Evolutionary conservation across 2,329 filamentous ascomycete genomes (phyloP).

Genomic region (Diaporthe destruens): DNA sequence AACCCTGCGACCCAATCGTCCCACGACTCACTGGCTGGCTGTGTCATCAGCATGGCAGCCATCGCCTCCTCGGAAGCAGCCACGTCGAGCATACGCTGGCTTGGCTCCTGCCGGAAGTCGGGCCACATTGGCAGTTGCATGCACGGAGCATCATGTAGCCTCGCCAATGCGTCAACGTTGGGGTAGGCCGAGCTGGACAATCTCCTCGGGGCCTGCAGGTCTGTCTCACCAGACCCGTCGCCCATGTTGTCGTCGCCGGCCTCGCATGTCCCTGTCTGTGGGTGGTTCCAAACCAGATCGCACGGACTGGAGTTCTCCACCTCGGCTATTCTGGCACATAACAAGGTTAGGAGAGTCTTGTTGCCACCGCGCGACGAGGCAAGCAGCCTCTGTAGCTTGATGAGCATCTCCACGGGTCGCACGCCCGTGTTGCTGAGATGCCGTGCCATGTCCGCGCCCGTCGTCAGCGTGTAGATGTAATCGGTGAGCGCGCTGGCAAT

Average conservation of each 20-base stretch:
- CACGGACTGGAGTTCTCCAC: slow-evolving; percentile 37
- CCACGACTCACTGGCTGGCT: slow-evolving; percentile 32
- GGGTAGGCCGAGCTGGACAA: slow-evolving; percentile 15
- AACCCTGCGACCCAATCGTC: slow-evolving; percentile 35
- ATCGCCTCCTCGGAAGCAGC: slow-evolving; percentile 24
- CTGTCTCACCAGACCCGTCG: slow-evolving; percentile 13
- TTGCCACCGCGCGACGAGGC: slow-evolving; percentile 59
- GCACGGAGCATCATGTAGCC: slow-evolving; percentile 16
- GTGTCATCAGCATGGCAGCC: slow-evolving; percentile 30
- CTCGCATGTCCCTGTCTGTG: slow-evolving; percentile 26
- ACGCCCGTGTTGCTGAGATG: slow-evolving; percentile 40
- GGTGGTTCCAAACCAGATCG: slow-evolving; percentile 23
- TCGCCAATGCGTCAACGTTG: slow-evolving; percentile 1
- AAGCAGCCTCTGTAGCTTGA: slow-evolving; percentile 55
- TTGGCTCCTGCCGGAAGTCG: slow-evolving; percentile 12
- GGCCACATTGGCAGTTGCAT: slow-evolving; percentile 35
- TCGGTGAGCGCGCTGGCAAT: slow-evolving; percentile 61
- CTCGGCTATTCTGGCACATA: slow-evolving; percentile 47
- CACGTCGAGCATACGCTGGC: slow-evolving; percentile 20
- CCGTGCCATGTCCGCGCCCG: slow-evolving; percentile 43
- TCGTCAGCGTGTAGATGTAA: slow-evolving; percentile 47
- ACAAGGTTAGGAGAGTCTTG: slow-evolving; percentile 52
- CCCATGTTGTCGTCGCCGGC: slow-evolving; percentile 35
- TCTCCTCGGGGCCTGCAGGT: not conserved
- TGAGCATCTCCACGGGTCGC: slow-evolving; percentile 52